These are phyloP conservation scores for Hemisphaericaspora lyxosophila DNA, from an alignment of 1,139 yeast species.

Conservation along the genomic window DNA sequence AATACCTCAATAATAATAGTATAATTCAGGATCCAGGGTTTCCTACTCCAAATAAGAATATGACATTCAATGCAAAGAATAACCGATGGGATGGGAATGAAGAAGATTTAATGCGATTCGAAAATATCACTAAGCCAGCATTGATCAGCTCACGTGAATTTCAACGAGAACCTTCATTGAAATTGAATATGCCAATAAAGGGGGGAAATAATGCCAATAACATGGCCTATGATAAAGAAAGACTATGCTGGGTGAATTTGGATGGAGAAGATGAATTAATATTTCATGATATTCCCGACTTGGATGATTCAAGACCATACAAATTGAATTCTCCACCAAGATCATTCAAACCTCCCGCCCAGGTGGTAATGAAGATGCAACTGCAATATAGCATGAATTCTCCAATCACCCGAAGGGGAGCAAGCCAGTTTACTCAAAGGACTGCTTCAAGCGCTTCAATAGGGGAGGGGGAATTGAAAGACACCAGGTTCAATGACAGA, in stretches of 20 bases:
- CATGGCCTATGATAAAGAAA: slow-evolving; percentile 63
- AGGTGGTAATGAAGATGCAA: not conserved
- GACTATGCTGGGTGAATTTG: slow-evolving; percentile 54
- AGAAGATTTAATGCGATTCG: slow-evolving; percentile 52
- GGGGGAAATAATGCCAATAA: slow-evolving; percentile 19
- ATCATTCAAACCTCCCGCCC: slow-evolving; percentile 1
- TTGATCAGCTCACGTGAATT: slow-evolving; percentile 36
- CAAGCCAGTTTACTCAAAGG: slow-evolving; percentile 36
- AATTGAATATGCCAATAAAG: slow-evolving; percentile 7
- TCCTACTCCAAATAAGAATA: slow-evolving; percentile 26
- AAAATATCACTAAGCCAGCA: slow-evolving; percentile 32
- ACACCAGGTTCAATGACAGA: slow-evolving; percentile 2
- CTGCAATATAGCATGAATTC: slow-evolving; percentile 7
- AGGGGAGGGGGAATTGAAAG: slow-evolving; percentile 2
- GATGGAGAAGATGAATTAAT: slow-evolving; percentile 46
- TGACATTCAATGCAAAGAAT: slow-evolving; percentile 55
- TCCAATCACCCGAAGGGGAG: slow-evolving; percentile 20
- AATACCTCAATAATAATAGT: slow-evolving; percentile 25
- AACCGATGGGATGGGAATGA: slow-evolving; percentile 73
- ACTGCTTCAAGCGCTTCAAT: slow-evolving; percentile 18
- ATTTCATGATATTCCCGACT: slow-evolving; percentile 52
- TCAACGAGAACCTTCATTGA: slow-evolving; percentile 16
- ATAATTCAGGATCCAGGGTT: slow-evolving; percentile 18
- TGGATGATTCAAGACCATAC: slow-evolving; percentile 12
- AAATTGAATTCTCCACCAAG: slow-evolving; percentile 19